phyloP scores from a whole-genome alignment of 129 eudicot species.

The Flaveria robusta region DNA sequence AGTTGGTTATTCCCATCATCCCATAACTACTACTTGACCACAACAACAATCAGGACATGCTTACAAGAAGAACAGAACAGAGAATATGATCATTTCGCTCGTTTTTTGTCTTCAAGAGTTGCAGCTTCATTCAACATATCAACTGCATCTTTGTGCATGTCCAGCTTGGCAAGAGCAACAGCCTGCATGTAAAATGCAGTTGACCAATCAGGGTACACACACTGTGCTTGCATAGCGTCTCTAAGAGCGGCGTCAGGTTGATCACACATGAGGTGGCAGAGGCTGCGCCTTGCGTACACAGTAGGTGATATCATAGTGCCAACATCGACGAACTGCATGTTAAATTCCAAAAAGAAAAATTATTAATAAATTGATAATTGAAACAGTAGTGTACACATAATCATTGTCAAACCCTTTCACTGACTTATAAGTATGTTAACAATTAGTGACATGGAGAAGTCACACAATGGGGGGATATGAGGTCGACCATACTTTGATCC shows the following conservation, averaged over 20 bases:
- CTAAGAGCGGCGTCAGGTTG: slow-evolving; percentile 91
- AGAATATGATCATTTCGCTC: slow-evolving; percentile 40
- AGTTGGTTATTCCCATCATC: slow-evolving; percentile 32
- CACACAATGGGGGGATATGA: background rate
- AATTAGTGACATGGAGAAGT: background rate
- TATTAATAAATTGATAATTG: background rate
- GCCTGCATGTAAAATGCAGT: slow-evolving; percentile 97
- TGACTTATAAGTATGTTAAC: background rate
- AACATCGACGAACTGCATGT: slow-evolving; percentile 78
- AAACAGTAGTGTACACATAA: background rate
- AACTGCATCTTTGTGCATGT: slow-evolving; percentile 93
- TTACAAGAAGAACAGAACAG: background rate
- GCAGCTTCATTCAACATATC: slow-evolving; percentile 96
- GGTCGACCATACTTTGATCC: too few relatives aligned
- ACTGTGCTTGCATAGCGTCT: slow-evolving; percentile 98
- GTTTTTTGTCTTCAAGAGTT: slow-evolving; percentile 74
- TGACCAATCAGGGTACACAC: slow-evolving; percentile 93
- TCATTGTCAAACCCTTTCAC: background rate
- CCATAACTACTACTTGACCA: slow-evolving; percentile 38
- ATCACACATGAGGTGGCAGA: slow-evolving; percentile 86
- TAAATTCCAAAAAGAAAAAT: background rate
- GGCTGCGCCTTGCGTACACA: slow-evolving; percentile 81
- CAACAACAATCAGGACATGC: slow-evolving; percentile 32
- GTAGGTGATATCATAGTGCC: slow-evolving; percentile 96
- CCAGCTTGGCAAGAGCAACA: slow-evolving; percentile 88